Evolutionary conservation across 2,329 filamentous ascomycete genomes (phyloP).

Genomic region (Lecanoromycetidae sp.): DNA sequence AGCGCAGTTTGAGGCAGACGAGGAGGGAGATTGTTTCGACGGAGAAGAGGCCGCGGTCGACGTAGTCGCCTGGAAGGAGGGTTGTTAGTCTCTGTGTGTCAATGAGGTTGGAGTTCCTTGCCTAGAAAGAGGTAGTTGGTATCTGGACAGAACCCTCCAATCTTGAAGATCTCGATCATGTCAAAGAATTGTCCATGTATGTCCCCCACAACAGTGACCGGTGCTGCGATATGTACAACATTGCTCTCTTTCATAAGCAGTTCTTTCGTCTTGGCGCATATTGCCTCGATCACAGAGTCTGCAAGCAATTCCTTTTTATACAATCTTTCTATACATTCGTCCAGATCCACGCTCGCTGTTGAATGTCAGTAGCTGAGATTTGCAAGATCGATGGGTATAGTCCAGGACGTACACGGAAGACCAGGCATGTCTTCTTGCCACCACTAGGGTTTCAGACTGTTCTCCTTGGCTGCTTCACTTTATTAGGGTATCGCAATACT

Average conservation of each 20-base stretch:
- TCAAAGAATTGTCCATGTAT: conserved; percentile 99
- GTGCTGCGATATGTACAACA: conserved; percentile 90
- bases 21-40: conserved; percentile 97
- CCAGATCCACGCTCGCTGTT: conserved; percentile 85
- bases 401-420: conserved; percentile 29
- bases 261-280: conserved; percentile 98
- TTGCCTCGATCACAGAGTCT: conserved; percentile 95
- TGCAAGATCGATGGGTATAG: conserved; percentile 5
- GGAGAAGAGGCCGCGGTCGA: conserved; percentile 95
- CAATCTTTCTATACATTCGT: conserved; percentile 93
- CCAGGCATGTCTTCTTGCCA: conserved; percentile 30
- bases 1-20: conserved; percentile 92
- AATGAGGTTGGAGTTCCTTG: conserved; percentile 28
- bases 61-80: conserved; percentile 60
- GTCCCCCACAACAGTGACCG: conserved; percentile 93
- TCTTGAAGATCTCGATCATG: conserved; percentile 97
- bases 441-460: neutral
- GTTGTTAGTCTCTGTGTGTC: neutral
- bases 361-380: conserved; percentile 4
- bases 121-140: conserved; percentile 97
- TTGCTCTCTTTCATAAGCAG: conserved; percentile 99
- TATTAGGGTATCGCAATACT: conserved; percentile 1
- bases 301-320: conserved; percentile 96
- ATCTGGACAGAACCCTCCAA: conserved; percentile 91
- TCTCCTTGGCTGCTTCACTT: neutral